Evolutionary conservation across 331 rosid genomes (phyloP), one percentile per base, ranked within the genome.

Genomic region (Quercus lobata): DNA sequence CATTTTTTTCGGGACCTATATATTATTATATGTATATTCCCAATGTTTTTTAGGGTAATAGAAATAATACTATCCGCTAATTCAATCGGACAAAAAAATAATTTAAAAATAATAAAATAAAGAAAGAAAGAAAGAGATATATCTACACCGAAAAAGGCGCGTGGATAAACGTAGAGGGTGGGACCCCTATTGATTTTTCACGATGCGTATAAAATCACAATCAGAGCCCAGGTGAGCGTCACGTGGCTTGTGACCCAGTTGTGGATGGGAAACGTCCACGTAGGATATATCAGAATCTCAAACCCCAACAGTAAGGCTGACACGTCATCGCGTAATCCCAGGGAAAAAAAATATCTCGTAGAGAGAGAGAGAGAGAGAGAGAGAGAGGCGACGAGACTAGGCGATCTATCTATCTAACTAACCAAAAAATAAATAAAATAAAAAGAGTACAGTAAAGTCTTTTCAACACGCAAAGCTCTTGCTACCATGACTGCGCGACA

Each of bases 241-340:
- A 83, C 83, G 81, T 83, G 86, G 71, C 55, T 19, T 44, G 8
- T 24, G n/a, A 0, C 6, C 75, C 11, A 7, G 4, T 14, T 37
- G 72, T 46, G 86, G 78, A 63, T 24, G 37, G 52, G 5, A 46
- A 32, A 25, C 2, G 4, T 37, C 74, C 85, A 82, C 75, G 81
- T 72, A 2, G 82, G 74, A 73, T 7, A 17, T 11, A 5, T 7
- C 9, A 22, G 74, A 76, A 76, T 76, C 81, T 57, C 7, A 2
- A 58, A 53, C 25, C 15, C 81, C 77, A 24, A 27, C 7, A 3
- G 24, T 6, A 21, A 1, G 29, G 74, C 19, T 19, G 17, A 69
- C 72, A 54, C 72, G 41, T 82, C 82, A 82, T 15, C 57, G 2
- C 5, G 16, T 8, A 44, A 55, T 24, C 56, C 56, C 25, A 2